Percentiles rank a stretch among this genome's conserved stretches.
Evolutionary conservation across 2,329 filamentous ascomycete genomes (phyloP).

Genomic region (Exophiala phaeomuriformis): DNA sequence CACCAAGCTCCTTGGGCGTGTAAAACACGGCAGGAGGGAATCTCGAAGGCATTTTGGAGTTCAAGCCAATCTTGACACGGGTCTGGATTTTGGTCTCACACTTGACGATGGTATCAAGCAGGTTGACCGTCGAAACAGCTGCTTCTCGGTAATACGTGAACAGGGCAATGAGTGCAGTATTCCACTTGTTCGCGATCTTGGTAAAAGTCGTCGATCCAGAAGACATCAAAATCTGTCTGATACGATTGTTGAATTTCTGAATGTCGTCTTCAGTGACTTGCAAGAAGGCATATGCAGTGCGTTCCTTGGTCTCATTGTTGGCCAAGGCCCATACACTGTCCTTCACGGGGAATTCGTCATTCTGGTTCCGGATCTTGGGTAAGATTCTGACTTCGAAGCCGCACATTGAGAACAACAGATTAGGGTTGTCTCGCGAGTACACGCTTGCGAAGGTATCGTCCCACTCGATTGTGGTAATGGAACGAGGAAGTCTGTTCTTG

Average conservation of each 20-base stretch:
- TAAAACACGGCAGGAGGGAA: conserved; percentile 99
- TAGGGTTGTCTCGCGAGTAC: conserved; percentile 96
- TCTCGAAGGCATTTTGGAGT: conserved; percentile 98
- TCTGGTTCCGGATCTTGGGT: conserved; percentile 88
- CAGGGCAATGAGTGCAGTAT: conserved; percentile 89
- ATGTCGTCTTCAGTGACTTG: conserved; percentile 98
- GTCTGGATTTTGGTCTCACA: conserved; percentile 99
- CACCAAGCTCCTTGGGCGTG: conserved; percentile 94
- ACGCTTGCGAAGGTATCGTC: conserved; percentile 98
- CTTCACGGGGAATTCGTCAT: conserved; percentile 94
- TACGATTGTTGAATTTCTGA: conserved; percentile 97
- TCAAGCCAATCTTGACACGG: conserved; percentile 94
- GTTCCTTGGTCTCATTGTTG: conserved; percentile 92
- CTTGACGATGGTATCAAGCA: conserved; percentile 97
- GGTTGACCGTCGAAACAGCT: conserved; percentile 85
- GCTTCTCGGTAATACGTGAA: conserved; percentile 99
- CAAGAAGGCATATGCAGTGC: conserved; percentile 93
- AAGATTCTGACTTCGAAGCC: conserved; percentile 96
- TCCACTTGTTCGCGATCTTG: conserved; percentile 99
- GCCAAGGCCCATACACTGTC: conserved; percentile 98
- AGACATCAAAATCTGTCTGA: conserved; percentile 97
- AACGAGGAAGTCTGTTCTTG: conserved; percentile 91
- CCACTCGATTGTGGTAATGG: conserved; percentile 96
- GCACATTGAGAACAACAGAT: conserved; percentile 93
- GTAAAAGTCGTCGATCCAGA: conserved; percentile 99